phyloP scores from a whole-genome alignment of 1,284 basidiomycete species.

The Violaceomyces palustris region DNA sequence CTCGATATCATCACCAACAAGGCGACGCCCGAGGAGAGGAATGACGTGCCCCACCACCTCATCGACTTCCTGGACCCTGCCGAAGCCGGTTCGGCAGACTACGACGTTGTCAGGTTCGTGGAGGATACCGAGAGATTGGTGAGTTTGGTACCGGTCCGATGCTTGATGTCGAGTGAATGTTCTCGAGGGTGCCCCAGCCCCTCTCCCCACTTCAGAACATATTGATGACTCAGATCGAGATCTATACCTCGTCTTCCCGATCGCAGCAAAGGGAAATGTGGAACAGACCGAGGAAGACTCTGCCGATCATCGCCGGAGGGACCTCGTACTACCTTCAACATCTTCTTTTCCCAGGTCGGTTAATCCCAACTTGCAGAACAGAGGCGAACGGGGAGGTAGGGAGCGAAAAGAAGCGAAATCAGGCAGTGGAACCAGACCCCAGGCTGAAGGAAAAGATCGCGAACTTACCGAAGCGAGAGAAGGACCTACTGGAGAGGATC shows the following conservation, averaged over 20 bases:
- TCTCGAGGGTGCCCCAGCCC: too few species aligned
- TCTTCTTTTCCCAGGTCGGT: constrained; percentile 58
- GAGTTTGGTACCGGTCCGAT: too few species aligned
- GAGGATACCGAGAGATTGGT: too few species aligned
- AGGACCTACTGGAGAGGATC: constrained; percentile 1
- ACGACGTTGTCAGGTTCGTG: constrained; percentile 58
- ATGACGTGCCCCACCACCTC: constrained; percentile 79
- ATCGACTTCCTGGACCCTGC: constrained; percentile 81
- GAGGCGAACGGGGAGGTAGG: not conserved
- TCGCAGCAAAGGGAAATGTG: constrained; percentile 65
- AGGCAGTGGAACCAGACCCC: too few species aligned
- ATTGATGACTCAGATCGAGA: too few species aligned
- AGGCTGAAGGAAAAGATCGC: not conserved
- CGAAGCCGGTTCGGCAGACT: too few species aligned
- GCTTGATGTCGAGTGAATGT: too few species aligned
- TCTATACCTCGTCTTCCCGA: constrained; percentile 3
- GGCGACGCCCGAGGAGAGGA: constrained; percentile 69
- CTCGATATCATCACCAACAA: constrained; percentile 96
- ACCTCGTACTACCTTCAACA: constrained; percentile 98
- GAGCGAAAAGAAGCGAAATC: too few species aligned
- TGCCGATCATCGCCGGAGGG: constrained; percentile 89
- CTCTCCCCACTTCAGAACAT: too few species aligned
- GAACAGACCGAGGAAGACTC: constrained; percentile 58
- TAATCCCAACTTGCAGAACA: constrained; percentile 39
- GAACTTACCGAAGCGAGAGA: constrained; percentile 2